Evolutionary conservation across 495 filamentous ascomycete species (phyloP), one percentile per base, ranked within the genome.

Genomic region (Hypoxylon lienhwacheense): DNA sequence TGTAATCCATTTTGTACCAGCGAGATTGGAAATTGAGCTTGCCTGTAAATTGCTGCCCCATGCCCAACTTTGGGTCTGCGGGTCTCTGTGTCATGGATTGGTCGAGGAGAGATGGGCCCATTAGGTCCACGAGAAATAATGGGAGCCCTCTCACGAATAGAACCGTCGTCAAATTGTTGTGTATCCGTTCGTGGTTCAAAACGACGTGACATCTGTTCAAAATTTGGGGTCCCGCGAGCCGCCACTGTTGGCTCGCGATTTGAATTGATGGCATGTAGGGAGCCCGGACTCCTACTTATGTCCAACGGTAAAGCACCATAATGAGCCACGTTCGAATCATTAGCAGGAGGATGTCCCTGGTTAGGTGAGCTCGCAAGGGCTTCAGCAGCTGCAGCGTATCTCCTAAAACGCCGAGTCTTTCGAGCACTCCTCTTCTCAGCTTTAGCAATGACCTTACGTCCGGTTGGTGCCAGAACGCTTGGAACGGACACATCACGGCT

Each of bases 31-130:
- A 24, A 21, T n/a, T 53, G 45, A 26, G 54, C 31, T 17, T 55
- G 49, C 31, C 17, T 15, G 34, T 49, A 47, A 14, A 29, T 32
- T 12, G 54, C 36, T 28, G 40, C 40, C 16, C 44, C 50, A 31
- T 51, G 55, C 65, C 65, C 65, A 67, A 67, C 65, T 67, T 67
- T 67, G 65, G 65, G 59, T 5, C 55, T 46, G 10, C 58, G 32
- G 28, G 22, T 21, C 28, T 65, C 62, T 20, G 51, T 54, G 15
- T 50, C 29, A 41, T 55, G 53, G 33, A 55, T 49, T 14, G 39
- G 45, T 39, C 47, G 58, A 25, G 59, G 43, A 11, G 48, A 52
- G 12, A 31, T 28, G 21, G 53, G 39, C n/a, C 17, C 28, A 44
- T 36, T 26, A 20, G 16, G 24, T 11, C 52, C 57, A 22, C 44